Conservation (phyloP, 2,329 filamentous ascomycete genomes). For the Diplodia intermedia region DNA sequence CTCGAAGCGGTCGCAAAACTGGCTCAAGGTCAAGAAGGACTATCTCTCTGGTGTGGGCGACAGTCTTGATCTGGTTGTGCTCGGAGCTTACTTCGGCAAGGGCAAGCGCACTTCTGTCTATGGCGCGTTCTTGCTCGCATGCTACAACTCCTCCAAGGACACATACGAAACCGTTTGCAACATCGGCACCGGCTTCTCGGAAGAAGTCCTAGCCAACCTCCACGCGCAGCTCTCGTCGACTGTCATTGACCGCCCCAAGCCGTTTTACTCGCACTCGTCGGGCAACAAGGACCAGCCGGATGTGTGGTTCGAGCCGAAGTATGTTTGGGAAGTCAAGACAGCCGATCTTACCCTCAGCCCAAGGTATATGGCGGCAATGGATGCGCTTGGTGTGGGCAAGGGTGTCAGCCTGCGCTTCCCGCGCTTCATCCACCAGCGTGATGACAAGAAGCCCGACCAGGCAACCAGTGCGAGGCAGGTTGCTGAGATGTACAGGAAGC, state of each 20-base stretch:
- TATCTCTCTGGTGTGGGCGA: slow-evolving; percentile 94
- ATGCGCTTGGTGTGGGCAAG: slow-evolving; percentile 73
- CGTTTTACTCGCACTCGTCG: slow-evolving; percentile 86
- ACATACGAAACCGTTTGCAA: slow-evolving; percentile 97
- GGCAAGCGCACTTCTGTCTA: slow-evolving; percentile 97
- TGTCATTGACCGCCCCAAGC: slow-evolving; percentile 88
- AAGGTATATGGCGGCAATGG: slow-evolving; percentile 87
- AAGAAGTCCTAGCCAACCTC: slow-evolving; percentile 88
- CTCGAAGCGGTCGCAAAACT: slow-evolving; percentile 94
- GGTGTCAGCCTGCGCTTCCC: slow-evolving; percentile 92
- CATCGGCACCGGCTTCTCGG: slow-evolving; percentile 95
- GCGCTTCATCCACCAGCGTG: slow-evolving; percentile 86
- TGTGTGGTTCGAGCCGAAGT: slow-evolving; percentile 95
- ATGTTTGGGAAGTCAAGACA: slow-evolving; percentile 98
- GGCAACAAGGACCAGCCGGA: slow-evolving; percentile 94
- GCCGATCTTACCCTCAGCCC: slow-evolving; percentile 93
- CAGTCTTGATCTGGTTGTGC: slow-evolving; percentile 92
- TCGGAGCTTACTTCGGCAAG: slow-evolving; percentile 92
- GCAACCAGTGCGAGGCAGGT: slow-evolving; percentile 85
- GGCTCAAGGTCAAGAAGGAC: slow-evolving; percentile 99
- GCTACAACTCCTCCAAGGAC: slow-evolving; percentile 82
- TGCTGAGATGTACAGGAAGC: slow-evolving; percentile 95
- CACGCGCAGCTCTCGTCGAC: slow-evolving; percentile 76
- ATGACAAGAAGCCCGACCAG: slow-evolving; percentile 95
- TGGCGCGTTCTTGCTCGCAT: slow-evolving; percentile 92